Base-by-base conservation (phyloP, 2,329 filamentous ascomycete species). In the Botrytis squamosa region DNA sequence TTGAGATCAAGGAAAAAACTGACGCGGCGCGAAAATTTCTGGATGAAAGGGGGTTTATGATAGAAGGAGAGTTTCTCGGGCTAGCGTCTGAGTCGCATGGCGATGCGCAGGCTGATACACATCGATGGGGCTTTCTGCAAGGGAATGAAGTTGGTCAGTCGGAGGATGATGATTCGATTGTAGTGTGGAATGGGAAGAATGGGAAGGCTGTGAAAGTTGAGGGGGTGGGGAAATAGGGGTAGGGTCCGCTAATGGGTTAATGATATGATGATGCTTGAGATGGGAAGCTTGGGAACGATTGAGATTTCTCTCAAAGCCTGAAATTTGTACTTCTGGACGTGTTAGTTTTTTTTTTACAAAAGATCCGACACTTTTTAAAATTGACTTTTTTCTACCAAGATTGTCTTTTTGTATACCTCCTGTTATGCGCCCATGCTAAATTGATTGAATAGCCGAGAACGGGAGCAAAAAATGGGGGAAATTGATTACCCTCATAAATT, bases 341-440 rank as follows among this genome's bases (percentile, higher is more conserved):
- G 25, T 12, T 55, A n/a, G 1, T 16, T 16, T n/a, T 0, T n/a
- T n/a, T 0, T n/a, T 12, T n/a, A 1, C 7, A 25, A 1, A 55
- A 55, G 0, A n/a, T 55, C 16, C 25, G 4, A n/a, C 10, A 7
- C 2, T 1, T 49, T 25, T 25, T 8, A 4, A 20, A 20, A 44
- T 6, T 44, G 42, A 1, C 5, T 44, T 20, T 44, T 44, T 52
- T 2, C n/a, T 16, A 6, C 25, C 25, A 55, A 29, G 25, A 55
- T 52, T 16, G 25, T 14, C 0, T 55, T 55, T 29, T 16, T 16
- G 7, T 5, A 25, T n/a, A 14, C 10, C 22, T 12, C 22, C 4
- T 10, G 5, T 25, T 25, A 52, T 52, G 22, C 22, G 10, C 22
- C 9, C 9, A 25, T 12, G 22, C 22, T 52, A 52, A 25, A 25